phyloP scores from a whole-genome alignment of 345 rosid species.

The Euphorbia pulcherrima region DNA sequence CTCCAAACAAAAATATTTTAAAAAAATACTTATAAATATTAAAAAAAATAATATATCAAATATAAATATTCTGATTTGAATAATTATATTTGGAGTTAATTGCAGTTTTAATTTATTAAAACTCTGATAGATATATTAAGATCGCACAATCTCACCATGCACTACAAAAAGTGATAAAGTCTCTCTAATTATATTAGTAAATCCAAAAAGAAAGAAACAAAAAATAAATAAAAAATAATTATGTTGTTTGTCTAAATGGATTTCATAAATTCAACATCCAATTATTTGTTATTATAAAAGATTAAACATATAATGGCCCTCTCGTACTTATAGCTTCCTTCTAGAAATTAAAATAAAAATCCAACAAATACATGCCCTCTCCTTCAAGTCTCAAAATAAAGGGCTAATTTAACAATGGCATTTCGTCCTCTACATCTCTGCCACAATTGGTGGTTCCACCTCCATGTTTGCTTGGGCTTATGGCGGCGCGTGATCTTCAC shows the following conservation, averaged over 20 bases:
- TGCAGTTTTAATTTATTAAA: too few relatives aligned
- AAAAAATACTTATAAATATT: too few relatives aligned
- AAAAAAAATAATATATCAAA: too few relatives aligned
- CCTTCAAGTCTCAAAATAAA: not conserved
- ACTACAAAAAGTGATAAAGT: too few relatives aligned
- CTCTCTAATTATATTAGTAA: too few relatives aligned
- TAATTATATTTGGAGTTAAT: too few relatives aligned
- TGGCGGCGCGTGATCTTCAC: not conserved
- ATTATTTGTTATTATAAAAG: conserved; percentile 5
- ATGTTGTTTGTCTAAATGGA: not conserved
- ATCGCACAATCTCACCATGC: too few relatives aligned
- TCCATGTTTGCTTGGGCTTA: conserved; percentile 14
- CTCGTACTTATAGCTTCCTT: not conserved
- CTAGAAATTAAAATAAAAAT: not conserved
- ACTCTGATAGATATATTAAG: too few relatives aligned
- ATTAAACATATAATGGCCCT: not conserved
- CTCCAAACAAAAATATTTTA: too few relatives aligned
- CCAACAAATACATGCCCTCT: not conserved
- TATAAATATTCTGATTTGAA: too few relatives aligned
- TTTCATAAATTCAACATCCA: not conserved
- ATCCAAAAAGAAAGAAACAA: not conserved
- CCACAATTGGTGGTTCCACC: conserved; percentile 19
- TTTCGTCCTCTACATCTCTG: conserved; percentile 5
- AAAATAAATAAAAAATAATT: too few relatives aligned
- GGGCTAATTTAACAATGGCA: not conserved